A percentile compares a stretch with the other conserved stretches of the same genome.
phyloP scores from a whole-genome alignment of 192 early-diverging fungal species.

The Linnemannia schmuckeri region DNA sequence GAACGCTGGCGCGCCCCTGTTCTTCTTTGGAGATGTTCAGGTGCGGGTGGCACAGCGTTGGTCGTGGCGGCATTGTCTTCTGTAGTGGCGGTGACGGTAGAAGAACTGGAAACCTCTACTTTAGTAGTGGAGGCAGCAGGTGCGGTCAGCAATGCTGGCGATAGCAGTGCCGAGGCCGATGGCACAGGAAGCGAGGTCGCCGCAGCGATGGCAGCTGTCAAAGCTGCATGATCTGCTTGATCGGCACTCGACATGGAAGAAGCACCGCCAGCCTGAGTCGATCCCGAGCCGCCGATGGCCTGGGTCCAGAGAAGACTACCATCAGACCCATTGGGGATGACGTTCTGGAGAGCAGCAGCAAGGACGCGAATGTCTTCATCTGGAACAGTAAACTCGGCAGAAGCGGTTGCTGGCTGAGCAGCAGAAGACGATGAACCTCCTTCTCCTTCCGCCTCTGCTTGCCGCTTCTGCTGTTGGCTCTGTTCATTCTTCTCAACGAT shows the following conservation, averaged over 20 bases:
- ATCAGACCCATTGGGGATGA: not conserved
- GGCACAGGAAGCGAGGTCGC: conserved; percentile 2
- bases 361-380: conserved; percentile 3
- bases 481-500: not conserved
- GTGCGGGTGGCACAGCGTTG: not conserved
- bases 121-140: not conserved
- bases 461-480: not conserved
- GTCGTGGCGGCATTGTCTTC: not conserved
- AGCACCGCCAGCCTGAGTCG: not conserved
- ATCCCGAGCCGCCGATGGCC: conserved; percentile 5
- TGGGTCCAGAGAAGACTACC: conserved; percentile 21
- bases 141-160: not conserved
- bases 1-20: conserved; percentile 2
- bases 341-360: conserved; percentile 17
- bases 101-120: not conserved
- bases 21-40: conserved; percentile 5
- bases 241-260: not conserved
- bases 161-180: not conserved
- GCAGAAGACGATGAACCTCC: not conserved
- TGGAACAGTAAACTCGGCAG: not conserved
- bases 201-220: conserved; percentile 17
- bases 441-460: not conserved
- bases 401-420: not conserved
- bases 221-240: conserved; percentile 2
- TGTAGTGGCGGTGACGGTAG: too few species aligned